Evolutionary conservation across 2,329 filamentous ascomycete species (phyloP), one percentile per base, ranked within the genome.

Genomic region (Phyllosticta capitalensis): DNA sequence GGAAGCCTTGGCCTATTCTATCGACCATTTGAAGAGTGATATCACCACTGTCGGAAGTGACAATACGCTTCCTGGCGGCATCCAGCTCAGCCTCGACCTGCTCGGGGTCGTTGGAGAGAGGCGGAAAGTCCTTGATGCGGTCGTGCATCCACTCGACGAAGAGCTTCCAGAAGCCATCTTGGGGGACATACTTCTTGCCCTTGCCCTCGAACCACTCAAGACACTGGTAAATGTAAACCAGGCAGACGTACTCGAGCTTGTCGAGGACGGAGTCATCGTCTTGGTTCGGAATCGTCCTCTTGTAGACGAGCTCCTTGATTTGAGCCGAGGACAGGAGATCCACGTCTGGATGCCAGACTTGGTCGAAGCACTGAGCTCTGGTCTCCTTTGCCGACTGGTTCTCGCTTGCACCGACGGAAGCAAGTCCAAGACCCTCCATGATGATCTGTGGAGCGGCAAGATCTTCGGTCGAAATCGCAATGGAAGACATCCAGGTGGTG

Each of bases 401-500:
- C 26, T 24, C 30, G 30, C 53, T 55, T 5, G 30, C 19, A n/a
- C 53, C 53, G n/a, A 55, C 53, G 19, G 53, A 55, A 14, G 53
- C 53, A 21, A 55, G 53, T 7, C 53, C 53, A 2, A 55, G 30
- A 10, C 30, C 53, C 20, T 55, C 53, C 53, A 55, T 55, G 53
- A 55, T 48, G 53, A 55, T 55, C 14, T 48, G 30, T 14, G 30
- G 53, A 5, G 53, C 10, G 10, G 33, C 20, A n/a, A 55, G 17
- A 30, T 55, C 30, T 10, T 55, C 53, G 1, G 30, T 24, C 1
- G 53, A 28, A 22, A 55, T 48, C 19, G 53, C 38, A 28, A 55
- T 55, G 20, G 53, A 55, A 19, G 53, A 55, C 53, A 48, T 55
- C 53, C 53, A 55, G 22, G 53, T 55, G 28, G 53, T 55, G 53